phyloP scores from a whole-genome alignment of 345 rosid genomes.

The Arabis hirsuta region DNA sequence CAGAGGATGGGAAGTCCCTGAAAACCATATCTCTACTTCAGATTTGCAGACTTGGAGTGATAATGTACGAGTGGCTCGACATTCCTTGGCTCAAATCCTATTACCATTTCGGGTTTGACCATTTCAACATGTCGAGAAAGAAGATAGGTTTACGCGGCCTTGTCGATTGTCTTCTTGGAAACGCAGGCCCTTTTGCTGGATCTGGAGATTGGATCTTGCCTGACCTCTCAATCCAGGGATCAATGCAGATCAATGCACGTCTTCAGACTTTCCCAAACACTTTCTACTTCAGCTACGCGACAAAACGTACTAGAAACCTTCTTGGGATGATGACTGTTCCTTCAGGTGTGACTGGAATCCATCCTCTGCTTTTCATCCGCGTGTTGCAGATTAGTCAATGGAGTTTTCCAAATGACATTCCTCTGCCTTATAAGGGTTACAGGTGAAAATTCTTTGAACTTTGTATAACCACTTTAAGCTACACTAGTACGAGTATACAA shows the following conservation, averaged over 20 bases:
- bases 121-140: slow-evolving; percentile 81
- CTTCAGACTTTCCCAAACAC: slow-evolving; percentile 77
- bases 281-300: slow-evolving; percentile 93
- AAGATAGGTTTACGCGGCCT: slow-evolving; percentile 75
- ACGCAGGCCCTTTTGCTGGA: slow-evolving; percentile 77
- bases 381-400: slow-evolving; percentile 90
- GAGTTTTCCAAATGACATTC: slow-evolving; percentile 64
- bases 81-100: slow-evolving; percentile 81
- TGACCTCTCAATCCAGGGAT: slow-evolving; percentile 91
- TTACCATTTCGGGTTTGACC: slow-evolving; percentile 96
- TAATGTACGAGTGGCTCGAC: slow-evolving; percentile 93
- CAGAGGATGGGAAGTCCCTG: slow-evolving; percentile 81
- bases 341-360: slow-evolving; percentile 73
- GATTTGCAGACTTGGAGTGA: slow-evolving; percentile 75
- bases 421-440: slow-evolving; percentile 91
- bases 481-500: not conserved
- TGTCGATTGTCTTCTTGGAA: slow-evolving; percentile 68
- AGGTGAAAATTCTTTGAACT: slow-evolving; percentile 48
- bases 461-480: slow-evolving; percentile 13
- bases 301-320: slow-evolving; percentile 70
- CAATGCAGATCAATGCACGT: slow-evolving; percentile 58
- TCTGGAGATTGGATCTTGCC: slow-evolving; percentile 92
- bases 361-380: slow-evolving; percentile 81
- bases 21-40: slow-evolving; percentile 80
- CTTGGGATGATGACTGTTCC: slow-evolving; percentile 70